phyloP scores from a whole-genome alignment of 163 green algal species.

The Chlamydomonas reinhardtii region DNA sequence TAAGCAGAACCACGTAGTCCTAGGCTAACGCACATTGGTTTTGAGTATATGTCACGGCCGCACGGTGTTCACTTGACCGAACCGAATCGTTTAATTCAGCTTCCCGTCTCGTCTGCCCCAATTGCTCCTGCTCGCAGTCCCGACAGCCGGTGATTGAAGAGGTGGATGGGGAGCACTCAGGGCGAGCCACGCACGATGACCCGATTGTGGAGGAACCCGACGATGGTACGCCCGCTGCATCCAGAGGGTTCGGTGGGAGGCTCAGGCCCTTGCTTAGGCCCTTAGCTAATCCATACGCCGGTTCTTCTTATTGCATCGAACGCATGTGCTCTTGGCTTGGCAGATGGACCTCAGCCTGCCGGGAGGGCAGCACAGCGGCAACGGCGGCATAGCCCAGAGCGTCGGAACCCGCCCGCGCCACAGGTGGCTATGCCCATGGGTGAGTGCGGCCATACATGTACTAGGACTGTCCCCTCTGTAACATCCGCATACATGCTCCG shows the following conservation, averaged over 20 bases:
- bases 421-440: background rate
- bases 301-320: too few species aligned
- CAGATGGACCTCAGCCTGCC: background rate
- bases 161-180: background rate
- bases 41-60: too few species aligned
- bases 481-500: too few species aligned
- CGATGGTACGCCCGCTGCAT: background rate
- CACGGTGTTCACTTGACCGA: too few species aligned
- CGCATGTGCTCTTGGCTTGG: background rate
- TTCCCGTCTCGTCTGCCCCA: background rate
- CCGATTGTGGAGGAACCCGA: constrained; percentile 30
- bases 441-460: background rate
- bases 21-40: too few species aligned
- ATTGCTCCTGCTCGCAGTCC: background rate
- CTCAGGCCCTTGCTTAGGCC: too few species aligned
- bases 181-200: background rate
- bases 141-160: constrained; percentile 25
- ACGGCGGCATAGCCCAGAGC: constrained; percentile 24
- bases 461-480: too few species aligned
- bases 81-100: too few species aligned
- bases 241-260: background rate
- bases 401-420: background rate
- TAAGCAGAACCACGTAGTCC: background rate
- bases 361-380: constrained; percentile 14
- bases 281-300: too few species aligned